Conservation (phyloP, 2,329 filamentous ascomycete species). For the Exophiala aquamarina region DNA sequence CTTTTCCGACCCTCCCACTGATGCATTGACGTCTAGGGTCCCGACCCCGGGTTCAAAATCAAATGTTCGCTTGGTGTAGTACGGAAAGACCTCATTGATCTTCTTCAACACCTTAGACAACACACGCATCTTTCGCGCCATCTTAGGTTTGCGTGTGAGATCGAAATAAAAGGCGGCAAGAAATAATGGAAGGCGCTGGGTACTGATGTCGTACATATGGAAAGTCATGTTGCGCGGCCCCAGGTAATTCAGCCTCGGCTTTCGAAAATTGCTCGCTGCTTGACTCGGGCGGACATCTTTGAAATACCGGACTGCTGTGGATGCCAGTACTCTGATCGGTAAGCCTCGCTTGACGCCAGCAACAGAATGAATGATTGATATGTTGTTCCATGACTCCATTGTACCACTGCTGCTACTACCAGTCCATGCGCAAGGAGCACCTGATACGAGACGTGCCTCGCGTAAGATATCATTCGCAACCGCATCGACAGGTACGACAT, state of each 20-base stretch:
- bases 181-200: conserved; percentile 3
- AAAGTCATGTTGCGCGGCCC: conserved; percentile 2
- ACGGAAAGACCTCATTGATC: conserved; percentile 7
- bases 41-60: conserved; percentile 1
- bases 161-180: conserved; percentile 1
- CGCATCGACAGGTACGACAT: conserved; percentile 13
- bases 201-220: conserved; percentile 1
- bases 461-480: conserved; percentile 12
- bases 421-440: neutral
- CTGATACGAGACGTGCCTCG: neutral
- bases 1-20: neutral
- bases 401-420: neutral
- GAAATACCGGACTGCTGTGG: neutral
- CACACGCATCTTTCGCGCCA: neutral
- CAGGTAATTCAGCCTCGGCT: neutral
- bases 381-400: neutral
- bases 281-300: neutral
- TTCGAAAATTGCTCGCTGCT: neutral
- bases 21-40: neutral
- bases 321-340: neutral
- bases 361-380: conserved; percentile 4
- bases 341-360: neutral
- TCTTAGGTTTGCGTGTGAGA: neutral
- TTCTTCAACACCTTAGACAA: conserved; percentile 4
- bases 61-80: conserved; percentile 6